Evolutionary conservation across 441 rosid genomes (phyloP).

Genomic region (Breynia disticha): DNA sequence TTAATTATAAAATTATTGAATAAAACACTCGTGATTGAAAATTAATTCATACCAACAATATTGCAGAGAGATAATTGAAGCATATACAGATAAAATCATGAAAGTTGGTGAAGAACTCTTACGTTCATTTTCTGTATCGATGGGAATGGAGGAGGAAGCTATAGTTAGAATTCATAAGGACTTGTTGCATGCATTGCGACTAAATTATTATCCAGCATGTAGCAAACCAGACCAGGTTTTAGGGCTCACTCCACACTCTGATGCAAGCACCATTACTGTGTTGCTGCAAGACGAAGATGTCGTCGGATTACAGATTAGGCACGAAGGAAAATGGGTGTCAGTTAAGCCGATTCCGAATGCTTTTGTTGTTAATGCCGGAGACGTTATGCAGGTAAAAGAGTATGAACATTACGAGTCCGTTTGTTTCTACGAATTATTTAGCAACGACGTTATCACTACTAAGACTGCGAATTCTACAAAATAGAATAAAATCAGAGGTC

Average conservation of each 20-base stretch:
- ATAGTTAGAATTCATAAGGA: slow-evolving; percentile 15
- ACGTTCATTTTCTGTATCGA: slow-evolving; percentile 14
- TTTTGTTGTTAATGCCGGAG: slow-evolving; percentile 29
- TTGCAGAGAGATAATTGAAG: neutral
- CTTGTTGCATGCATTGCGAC: slow-evolving; percentile 28
- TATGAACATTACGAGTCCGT: no score
- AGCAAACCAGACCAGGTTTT: slow-evolving; percentile 32
- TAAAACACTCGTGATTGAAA: no score
- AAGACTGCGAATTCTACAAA: no score
- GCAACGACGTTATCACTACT: no score
- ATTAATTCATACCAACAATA: neutral
- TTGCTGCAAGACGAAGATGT: slow-evolving; percentile 30
- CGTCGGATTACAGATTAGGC: slow-evolving; percentile 31
- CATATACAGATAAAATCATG: neutral
- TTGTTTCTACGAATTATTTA: no score
- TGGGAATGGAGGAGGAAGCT: slow-evolving; percentile 18
- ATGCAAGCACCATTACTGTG: slow-evolving; percentile 31
- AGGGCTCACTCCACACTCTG: slow-evolving; percentile 35
- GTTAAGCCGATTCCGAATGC: slow-evolving; percentile 26
- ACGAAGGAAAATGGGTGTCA: slow-evolving; percentile 30
- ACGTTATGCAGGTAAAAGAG: slow-evolving; percentile 27
- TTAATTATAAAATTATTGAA: no score
- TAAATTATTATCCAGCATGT: slow-evolving; percentile 38
- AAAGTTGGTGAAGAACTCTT: slow-evolving; percentile 11
- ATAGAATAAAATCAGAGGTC: no score